Base-by-base conservation (phyloP, 208 protist genomes). In the Crithidia brevicula region DNA sequence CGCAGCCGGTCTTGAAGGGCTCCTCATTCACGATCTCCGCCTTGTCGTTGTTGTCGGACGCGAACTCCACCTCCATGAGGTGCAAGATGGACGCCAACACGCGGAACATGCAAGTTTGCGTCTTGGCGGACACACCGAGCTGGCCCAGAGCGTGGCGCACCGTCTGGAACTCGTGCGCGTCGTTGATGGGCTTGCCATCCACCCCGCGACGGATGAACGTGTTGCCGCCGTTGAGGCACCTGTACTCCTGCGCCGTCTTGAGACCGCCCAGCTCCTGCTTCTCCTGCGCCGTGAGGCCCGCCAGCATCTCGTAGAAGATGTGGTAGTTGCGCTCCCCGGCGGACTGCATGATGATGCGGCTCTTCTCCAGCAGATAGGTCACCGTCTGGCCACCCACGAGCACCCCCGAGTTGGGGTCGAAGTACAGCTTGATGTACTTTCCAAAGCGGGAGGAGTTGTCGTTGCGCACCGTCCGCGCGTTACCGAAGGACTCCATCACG, bases 271-370 rank as follows among this genome's bases (percentile, higher is more conserved):
- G 80, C 61, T 86, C 57, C 57, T 67, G 49, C 78, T 95, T 96
- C 56, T 96, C 85, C 30, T 63, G 46, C 7, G 77, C 36, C 54
- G 83, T 77, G 54, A 91, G 73, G n/a, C 92, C 92, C 4, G 89
- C 82, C 23, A 97, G 79, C 72, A 98, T 92, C 80, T 98, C 93
- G 74, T 99, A 98, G 81, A 99, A 99, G 52, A 98, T 89, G 84
- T 99, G 96, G 76, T 97, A 99, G 82, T 95, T 97, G 49, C 96
- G 86, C 71, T 99, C 97, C 31, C 89, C 91, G 45, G 79, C 56
- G 27, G 82, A 79, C 72, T 98, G 97, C 40, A 80, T 77, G 28
- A 98, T 87, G 47, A 98, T 89, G 64, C 97, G 85, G 51, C 90
- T 97, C 70, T 91, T 98, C 79, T 99, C 97, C 15, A 99, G 82